Evolutionary conservation across 495 filamentous ascomycete species (phyloP).

Genomic region (Podospora pseudoanserina): DNA sequence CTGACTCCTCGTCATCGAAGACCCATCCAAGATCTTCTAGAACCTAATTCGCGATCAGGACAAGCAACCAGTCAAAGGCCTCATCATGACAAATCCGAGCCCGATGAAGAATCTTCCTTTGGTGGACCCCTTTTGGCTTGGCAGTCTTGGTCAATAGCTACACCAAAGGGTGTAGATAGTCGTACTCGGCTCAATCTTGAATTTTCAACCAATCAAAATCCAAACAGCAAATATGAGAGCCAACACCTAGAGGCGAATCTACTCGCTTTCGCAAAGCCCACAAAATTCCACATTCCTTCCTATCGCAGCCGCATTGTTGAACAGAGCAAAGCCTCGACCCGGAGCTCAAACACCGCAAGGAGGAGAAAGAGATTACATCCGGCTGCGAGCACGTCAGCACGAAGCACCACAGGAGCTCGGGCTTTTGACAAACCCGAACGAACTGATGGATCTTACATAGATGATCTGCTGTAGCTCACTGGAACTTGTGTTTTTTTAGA

Average conservation of each 20-base stretch:
- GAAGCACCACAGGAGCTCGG: background rate
- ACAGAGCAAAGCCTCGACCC: background rate
- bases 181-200: background rate
- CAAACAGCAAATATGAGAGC: background rate
- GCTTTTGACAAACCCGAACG: background rate
- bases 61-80: background rate
- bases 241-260: background rate
- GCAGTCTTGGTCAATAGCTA: background rate
- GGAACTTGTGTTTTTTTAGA: background rate
- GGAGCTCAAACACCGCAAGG: background rate
- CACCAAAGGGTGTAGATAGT: background rate
- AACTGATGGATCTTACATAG: background rate
- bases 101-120: background rate
- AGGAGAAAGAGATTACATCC: background rate
- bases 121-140: background rate
- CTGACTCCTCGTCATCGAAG: background rate
- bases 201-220: background rate
- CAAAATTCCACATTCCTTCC: background rate
- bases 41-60: background rate
- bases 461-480: background rate
- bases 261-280: conserved; percentile 10
- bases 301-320: background rate
- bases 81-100: background rate
- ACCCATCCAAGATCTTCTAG: background rate
- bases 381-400: background rate